Evolutionary conservation across 2,329 filamentous ascomycete species (phyloP), one percentile per base, ranked within the genome.

Genomic region (Ophiostoma populinum): DNA sequence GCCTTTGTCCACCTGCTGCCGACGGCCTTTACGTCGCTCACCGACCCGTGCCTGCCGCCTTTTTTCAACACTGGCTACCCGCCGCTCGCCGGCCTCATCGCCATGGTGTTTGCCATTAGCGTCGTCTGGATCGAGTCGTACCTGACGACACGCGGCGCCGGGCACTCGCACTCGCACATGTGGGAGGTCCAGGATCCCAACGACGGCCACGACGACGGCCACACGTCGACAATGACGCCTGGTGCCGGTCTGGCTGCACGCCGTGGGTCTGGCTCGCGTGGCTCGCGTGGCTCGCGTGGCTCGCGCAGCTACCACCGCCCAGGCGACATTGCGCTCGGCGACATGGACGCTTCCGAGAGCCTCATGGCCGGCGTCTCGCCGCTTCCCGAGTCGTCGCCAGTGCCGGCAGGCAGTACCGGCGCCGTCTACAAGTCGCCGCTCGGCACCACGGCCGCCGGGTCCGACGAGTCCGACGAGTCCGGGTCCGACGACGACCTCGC

Each of bases 71-170:
- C 77, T 42, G 68, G 70, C n/a, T 92, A 90, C 52, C 70, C 65
- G 31, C 80, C 81, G 6, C 75, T 92, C 51, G 74, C 82, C 0
- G 83, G 85, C 2, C 63, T 90, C 32, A 70, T 92, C 31, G 79
- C 81, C 37, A 87, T 92, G 80, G 55, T 75, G 8, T 75, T 80
- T 9, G 80, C 82, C n/a, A 64, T 92, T 40, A 59, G 80, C 4
- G 85, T 94, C 3, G 81, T 92, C 6, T 70, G 73, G 2, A 67
- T 94, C 35, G 87, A 95, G 54, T 92, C 90, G 58, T 83, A 85
- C 52, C 75, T 95, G 45, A 85, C 83, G 0, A 79, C 76, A 2
- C 57, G 70, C 37, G 72, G 72, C 28, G 73, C 71, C 2, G 62
- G 68, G 2, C 72, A 73, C 47, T 67, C 67, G 1, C 67, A 75